These are phyloP conservation scores for Eimeria necatrix DNA, from an alignment of 169 alveolate genomes.

Conservation along the genomic window DNA sequence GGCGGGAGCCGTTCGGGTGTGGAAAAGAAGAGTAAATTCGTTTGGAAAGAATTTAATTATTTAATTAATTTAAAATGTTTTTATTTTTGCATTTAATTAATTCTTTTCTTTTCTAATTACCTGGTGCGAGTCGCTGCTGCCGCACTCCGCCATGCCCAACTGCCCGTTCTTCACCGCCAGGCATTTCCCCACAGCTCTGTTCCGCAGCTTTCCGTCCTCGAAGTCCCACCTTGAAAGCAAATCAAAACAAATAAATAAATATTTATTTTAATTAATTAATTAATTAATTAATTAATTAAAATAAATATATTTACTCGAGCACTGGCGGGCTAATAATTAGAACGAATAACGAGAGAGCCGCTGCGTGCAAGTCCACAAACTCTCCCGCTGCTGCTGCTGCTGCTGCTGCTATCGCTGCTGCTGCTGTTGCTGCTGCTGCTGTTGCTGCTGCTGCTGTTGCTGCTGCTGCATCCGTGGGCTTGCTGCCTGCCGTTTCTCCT, in stretches of 20 bases:
- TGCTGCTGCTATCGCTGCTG: no score
- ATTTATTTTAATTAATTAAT: neutral
- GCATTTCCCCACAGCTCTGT: conserved; percentile 7
- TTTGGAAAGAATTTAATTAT: neutral
- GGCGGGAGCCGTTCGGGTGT: no score
- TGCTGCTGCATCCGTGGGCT: no score
- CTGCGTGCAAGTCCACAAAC: no score
- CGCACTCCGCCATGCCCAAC: neutral
- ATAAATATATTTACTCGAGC: neutral
- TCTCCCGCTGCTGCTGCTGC: no score
- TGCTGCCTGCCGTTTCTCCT: no score
- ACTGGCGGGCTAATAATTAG: neutral
- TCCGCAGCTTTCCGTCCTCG: conserved; percentile 19
- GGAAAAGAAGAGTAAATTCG: neutral
- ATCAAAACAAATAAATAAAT: neutral
- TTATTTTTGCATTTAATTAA: neutral
- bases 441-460: neutral
- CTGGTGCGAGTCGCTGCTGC: neutral
- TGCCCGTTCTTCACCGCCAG: neutral
- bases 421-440: neutral
- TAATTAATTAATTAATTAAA: neutral
- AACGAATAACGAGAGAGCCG: no score
- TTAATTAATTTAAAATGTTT: no score
- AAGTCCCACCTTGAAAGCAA: conserved; percentile 20
- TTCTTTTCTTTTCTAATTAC: neutral